Conservation (phyloP, 345 rosid species). For the Raphanus raphanistrum region DNA sequence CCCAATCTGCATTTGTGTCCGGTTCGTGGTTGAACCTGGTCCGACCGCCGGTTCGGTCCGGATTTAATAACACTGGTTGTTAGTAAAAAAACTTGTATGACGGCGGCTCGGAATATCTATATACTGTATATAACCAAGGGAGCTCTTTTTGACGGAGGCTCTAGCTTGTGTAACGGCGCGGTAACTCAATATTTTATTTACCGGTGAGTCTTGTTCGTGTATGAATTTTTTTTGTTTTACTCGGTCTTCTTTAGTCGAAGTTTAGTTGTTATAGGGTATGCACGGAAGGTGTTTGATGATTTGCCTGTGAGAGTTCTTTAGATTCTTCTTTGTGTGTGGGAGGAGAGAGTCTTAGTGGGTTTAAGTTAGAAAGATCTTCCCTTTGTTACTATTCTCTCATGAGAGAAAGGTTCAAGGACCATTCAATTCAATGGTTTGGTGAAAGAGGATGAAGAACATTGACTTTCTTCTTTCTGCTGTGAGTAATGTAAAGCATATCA, state of each 20-base stretch:
- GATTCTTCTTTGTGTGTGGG: background rate
- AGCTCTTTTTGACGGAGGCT: background rate
- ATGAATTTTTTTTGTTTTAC: background rate
- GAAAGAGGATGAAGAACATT: background rate
- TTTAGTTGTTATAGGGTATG: background rate
- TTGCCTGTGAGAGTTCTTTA: background rate
- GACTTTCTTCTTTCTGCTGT: background rate
- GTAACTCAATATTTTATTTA: background rate
- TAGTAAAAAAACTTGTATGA: too few species aligned
- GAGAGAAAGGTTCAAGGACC: background rate
- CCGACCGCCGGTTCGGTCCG: too few species aligned
- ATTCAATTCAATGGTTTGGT: background rate
- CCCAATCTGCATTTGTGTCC: too few species aligned
- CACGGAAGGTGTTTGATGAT: constrained; percentile 35
- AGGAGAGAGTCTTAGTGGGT: background rate
- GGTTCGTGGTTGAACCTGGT: too few species aligned
- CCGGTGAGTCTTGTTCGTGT: background rate
- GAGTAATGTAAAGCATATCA: background rate
- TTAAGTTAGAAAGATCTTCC: background rate
- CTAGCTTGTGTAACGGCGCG: too few species aligned
- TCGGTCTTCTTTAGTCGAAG: background rate
- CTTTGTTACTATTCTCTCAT: background rate
- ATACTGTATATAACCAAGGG: too few species aligned
- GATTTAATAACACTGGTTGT: too few species aligned
- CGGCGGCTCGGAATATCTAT: too few species aligned